Evolutionary conservation across 371 early-diverging fungal species (phyloP).

Genomic region (Vairimorpha necatrix): DNA sequence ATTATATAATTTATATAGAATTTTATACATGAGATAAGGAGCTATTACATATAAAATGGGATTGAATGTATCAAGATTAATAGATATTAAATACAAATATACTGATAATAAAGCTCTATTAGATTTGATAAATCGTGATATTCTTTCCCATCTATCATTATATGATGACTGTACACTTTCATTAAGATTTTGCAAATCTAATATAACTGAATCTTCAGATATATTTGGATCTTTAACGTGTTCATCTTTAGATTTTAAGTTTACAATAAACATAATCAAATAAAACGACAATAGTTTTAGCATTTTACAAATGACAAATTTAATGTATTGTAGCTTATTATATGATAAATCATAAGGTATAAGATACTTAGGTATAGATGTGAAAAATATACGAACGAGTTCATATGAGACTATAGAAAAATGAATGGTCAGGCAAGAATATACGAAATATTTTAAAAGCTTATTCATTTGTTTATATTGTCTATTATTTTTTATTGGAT

Average conservation of each 20-base stretch:
- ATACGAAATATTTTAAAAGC: neutral
- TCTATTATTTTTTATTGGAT: no score
- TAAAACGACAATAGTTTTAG: neutral
- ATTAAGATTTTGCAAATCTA: neutral
- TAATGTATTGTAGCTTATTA: neutral
- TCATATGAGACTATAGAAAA: neutral
- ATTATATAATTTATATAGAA: neutral
- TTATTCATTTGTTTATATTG: slow-evolving; percentile 6
- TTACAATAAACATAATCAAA: neutral
- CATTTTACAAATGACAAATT: neutral
- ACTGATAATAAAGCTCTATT: neutral
- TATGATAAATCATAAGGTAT: neutral
- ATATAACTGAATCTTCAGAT: neutral
- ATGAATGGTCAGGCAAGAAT: neutral
- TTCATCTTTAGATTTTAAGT: neutral
- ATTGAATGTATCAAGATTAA: neutral
- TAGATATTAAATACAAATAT: neutral
- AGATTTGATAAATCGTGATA: neutral
- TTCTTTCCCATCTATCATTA: neutral
- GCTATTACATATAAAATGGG: neutral
- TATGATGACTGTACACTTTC: neutral
- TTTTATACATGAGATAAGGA: neutral
- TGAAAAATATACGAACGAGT: neutral
- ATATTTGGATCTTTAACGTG: neutral
- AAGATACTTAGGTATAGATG: neutral